These are phyloP conservation scores for Casuarina equisetifolia DNA, from an alignment of 306 rosid species.

Conservation along the genomic window DNA sequence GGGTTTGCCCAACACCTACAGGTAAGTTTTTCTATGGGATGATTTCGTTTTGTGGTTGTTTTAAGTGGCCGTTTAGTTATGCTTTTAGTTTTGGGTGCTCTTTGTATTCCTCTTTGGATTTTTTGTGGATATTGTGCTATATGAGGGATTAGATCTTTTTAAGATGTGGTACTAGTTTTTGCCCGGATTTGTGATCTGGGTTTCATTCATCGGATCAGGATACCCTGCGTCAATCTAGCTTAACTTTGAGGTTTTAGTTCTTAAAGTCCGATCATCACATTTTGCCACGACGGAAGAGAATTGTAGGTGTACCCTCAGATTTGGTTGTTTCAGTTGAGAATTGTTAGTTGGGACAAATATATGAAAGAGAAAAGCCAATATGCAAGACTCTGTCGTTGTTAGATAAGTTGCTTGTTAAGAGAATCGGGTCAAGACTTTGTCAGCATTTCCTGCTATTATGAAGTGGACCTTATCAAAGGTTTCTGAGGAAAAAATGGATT, in stretches of 20 bases:
- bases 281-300: no score
- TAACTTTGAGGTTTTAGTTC: no score
- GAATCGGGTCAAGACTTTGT: background rate
- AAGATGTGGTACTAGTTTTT: background rate
- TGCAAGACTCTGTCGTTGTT: background rate
- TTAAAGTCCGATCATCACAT: no score
- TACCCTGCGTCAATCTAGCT: no score
- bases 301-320: background rate
- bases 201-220: background rate
- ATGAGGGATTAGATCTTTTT: background rate
- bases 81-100: background rate
- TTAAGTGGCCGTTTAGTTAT: background rate
- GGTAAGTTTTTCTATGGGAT: slow-evolving; percentile 41
- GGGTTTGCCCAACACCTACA: slow-evolving; percentile 46
- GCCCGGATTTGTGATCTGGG: background rate
- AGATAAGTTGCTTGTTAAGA: background rate
- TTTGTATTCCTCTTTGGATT: background rate
- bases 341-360: background rate
- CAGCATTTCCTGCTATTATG: background rate
- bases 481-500: background rate
- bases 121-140: background rate
- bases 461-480: slow-evolving; percentile 2
- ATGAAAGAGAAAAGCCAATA: background rate
- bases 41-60: background rate
- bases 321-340: background rate